Percentiles rank a stretch among this genome's conserved stretches.
Evolutionary conservation across 306 rosid species (phyloP).

Genomic region (Carpinus viminea): DNA sequence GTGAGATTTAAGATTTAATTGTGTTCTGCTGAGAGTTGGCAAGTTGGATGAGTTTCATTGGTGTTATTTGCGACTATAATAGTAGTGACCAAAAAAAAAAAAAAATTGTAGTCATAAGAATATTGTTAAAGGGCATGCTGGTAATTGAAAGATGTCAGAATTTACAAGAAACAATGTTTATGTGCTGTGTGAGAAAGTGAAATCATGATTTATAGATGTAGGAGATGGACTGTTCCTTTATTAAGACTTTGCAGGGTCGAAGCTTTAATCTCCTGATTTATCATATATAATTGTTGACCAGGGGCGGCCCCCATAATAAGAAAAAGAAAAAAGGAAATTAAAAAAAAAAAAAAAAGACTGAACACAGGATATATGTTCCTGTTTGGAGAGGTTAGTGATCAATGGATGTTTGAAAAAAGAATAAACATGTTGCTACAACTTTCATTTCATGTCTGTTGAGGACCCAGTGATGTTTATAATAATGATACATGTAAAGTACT

Average conservation of each 20-base stretch:
- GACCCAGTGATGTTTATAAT: conserved; percentile 28
- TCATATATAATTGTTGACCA: too few species aligned
- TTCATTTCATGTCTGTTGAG: conserved; percentile 33
- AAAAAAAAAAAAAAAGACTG: background rate
- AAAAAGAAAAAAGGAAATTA: background rate
- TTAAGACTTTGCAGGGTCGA: too few species aligned
- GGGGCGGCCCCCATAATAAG: too few species aligned
- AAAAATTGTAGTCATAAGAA: background rate
- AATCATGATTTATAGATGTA: too few species aligned
- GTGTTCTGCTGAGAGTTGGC: too few species aligned
- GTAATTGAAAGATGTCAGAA: too few species aligned
- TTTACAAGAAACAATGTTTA: too few species aligned
- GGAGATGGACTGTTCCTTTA: too few species aligned
- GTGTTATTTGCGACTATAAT: background rate
- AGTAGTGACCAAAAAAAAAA: too few species aligned
- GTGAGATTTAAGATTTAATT: background rate
- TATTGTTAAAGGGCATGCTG: background rate
- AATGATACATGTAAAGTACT: conserved; percentile 23
- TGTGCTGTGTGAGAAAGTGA: too few species aligned
- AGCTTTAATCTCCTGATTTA: too few species aligned
- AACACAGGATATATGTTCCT: conserved; percentile 10
- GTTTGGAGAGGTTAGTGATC: conserved; percentile 17
- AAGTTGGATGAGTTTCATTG: background rate
- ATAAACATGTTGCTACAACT: conserved; percentile 24
- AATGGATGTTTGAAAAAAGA: conserved; percentile 17